Conservation (phyloP, 2,329 filamentous ascomycete species). For the Fonsecaea pedrosoi region DNA sequence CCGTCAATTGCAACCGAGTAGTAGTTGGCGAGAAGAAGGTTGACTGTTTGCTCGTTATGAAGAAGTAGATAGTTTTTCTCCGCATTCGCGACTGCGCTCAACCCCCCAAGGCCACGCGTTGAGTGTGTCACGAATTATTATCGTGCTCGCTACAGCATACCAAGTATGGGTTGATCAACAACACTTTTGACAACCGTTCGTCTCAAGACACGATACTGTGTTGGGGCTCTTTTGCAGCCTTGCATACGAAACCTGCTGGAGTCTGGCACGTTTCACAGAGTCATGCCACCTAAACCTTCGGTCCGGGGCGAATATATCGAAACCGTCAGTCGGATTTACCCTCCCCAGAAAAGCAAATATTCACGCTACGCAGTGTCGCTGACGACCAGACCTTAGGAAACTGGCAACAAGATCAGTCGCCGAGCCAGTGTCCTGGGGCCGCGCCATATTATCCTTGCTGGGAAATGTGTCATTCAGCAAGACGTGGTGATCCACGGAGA, state of each 20-base stretch:
- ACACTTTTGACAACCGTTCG: neutral
- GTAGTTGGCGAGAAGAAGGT: too few relatives aligned
- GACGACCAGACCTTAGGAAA: conserved; percentile 64
- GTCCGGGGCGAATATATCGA: conserved; percentile 95
- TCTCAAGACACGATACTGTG: neutral
- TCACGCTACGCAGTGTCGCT: conserved; percentile 19
- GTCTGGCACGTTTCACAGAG: neutral
- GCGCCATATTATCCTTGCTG: conserved; percentile 96
- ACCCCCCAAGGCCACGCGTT: neutral
- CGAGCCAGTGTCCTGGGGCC: conserved; percentile 91
- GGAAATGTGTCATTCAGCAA: conserved; percentile 93
- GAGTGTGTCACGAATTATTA: neutral
- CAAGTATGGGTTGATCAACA: neutral
- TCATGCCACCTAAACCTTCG: conserved; percentile 73
- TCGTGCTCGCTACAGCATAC: too few relatives aligned
- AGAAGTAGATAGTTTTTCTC: neutral
- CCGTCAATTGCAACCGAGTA: too few relatives aligned
- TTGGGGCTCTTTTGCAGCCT: neutral
- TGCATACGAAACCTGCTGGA: neutral
- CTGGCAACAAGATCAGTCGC: conserved; percentile 96
- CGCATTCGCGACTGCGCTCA: neutral
- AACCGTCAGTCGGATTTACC: conserved; percentile 67
- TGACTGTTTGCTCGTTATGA: too few relatives aligned
- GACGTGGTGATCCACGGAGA: conserved; percentile 95
- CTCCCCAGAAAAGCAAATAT: neutral